Evolutionary conservation across 495 filamentous ascomycete species (phyloP), one percentile per base, ranked within the genome.

Genomic region (Hyphodiscus hymeniophilus): DNA sequence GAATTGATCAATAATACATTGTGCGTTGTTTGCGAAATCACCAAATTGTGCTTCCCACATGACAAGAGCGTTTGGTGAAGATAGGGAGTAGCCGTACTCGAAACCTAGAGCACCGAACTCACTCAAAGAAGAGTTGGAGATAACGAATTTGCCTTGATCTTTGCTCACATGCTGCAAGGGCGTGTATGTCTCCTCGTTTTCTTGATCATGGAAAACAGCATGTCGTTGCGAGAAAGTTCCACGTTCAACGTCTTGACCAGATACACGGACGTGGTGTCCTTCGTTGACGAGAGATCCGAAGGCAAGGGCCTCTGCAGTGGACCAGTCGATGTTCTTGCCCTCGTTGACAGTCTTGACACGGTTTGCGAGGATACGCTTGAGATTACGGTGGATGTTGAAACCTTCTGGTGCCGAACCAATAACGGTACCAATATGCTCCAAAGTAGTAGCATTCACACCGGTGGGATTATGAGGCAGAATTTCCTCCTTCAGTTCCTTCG

Each of bases 21-120:
- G 92, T 36, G 90, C 88, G 67, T 95, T 97, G 78, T 98, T 98
- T 73, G 90, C 92, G 56, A 98, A 98, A 68, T 98, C 92, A 72
- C 92, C 92, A 65, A 98, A 98, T 70, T 98, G 92, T 26, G 92
- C 92, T 68, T 98, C 92, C 92, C 92, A 98, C 78, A 98, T 90
- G 51, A 97, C 89, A 23, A 98, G 78, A 33, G 91, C 92, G 64
- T 95, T 91, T 32, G 92, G 92, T 36, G 94, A 96, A 46, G 88
- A 94, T 38, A 98, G 69, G 7, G 94, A 97, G 72, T 98, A 98
- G 58, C 92, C 92, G 60, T 98, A 98, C 66, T 98, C 92, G 63
- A 98, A 98, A 49, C 92, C 92, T 55, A 98, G 85, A 58, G 77
- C 84, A 61, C 92, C 92, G 60, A 85, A 98, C 69, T 98, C 92